Evolutionary conservation across 148 eudicot species (phyloP).

Genomic region (Chenopodium formosanum): DNA sequence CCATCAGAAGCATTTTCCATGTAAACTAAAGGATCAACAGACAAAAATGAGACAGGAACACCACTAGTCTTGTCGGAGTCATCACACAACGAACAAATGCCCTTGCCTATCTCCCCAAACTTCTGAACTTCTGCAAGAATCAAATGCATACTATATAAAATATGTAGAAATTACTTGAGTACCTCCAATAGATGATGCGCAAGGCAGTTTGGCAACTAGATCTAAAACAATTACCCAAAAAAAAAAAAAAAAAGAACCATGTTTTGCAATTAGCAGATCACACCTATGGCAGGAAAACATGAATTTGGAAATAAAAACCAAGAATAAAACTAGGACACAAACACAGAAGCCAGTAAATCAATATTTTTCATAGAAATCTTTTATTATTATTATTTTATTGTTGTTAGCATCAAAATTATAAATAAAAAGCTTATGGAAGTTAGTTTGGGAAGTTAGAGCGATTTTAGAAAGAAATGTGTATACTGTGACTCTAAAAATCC

Average conservation of each 20-base stretch:
- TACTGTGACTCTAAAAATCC: too few relatives aligned
- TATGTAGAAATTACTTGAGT: not conserved
- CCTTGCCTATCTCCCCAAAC: slow-evolving; percentile 64
- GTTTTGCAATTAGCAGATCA: not conserved
- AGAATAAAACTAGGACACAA: too few relatives aligned
- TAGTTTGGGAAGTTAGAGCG: too few relatives aligned
- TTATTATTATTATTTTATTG: too few relatives aligned
- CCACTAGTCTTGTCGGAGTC: slow-evolving; percentile 27
- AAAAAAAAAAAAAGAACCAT: not conserved
- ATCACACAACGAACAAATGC: slow-evolving; percentile 34
- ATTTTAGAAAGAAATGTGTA: too few relatives aligned
- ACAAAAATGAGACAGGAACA: slow-evolving; percentile 18
- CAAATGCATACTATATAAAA: slow-evolving; percentile 11
- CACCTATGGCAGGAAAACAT: not conserved
- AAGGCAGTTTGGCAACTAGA: not conserved
- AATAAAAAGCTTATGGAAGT: too few relatives aligned
- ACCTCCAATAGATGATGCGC: not conserved
- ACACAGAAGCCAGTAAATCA: too few relatives aligned
- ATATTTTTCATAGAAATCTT: too few relatives aligned
- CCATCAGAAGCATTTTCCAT: slow-evolving; percentile 28
- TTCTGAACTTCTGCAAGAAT: slow-evolving; percentile 61
- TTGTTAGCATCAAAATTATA: too few relatives aligned
- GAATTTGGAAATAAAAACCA: too few relatives aligned
- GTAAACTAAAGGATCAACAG: slow-evolving; percentile 22
- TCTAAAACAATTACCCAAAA: not conserved